Conservation (phyloP, 768 basidiomycete genomes). For the Termitomyces sp. region DNA sequence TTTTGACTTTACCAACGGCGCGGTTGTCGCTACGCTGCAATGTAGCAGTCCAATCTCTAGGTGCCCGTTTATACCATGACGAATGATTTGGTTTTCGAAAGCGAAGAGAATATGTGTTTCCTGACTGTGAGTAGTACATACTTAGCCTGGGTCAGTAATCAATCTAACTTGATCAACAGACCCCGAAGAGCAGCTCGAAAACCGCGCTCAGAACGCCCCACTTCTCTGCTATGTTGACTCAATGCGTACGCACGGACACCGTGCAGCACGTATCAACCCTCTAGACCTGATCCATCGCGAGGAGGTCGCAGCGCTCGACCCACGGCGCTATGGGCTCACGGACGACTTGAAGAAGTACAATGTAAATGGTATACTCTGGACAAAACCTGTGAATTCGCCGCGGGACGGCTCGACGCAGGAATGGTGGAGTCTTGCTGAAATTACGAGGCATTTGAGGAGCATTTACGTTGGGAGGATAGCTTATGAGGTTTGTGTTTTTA, state of each 20-base stretch:
- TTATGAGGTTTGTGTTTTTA: no score
- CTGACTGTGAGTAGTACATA: conserved; percentile 76
- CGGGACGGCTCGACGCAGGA: conserved; percentile 66
- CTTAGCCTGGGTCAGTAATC: neutral
- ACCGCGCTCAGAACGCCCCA: conserved; percentile 69
- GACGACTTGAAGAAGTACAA: conserved; percentile 45
- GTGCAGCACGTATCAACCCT: no score
- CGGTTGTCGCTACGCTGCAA: neutral
- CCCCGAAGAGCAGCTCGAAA: conserved; percentile 59
- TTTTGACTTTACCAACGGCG: neutral
- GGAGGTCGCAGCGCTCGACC: conserved; percentile 72
- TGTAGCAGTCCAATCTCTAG: neutral
- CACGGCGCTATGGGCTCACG: conserved; percentile 69
- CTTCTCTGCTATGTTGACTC: conserved; percentile 88
- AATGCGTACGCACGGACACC: conserved; percentile 77
- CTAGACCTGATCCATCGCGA: no score
- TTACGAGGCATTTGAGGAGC: no score
- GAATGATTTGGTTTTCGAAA: conserved; percentile 78
- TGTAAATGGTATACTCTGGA: no score
- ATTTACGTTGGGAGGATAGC: no score
- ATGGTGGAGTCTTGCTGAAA: no score
- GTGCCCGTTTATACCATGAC: conserved; percentile 34
- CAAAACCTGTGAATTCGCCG: conserved; percentile 44
- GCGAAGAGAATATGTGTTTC: conserved; percentile 55
- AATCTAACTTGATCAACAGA: conserved; percentile 35